Evolutionary conservation across 1,284 basidiomycete genomes (phyloP), one percentile per base, ranked within the genome.

Genomic region (Wolfiporia cocos): DNA sequence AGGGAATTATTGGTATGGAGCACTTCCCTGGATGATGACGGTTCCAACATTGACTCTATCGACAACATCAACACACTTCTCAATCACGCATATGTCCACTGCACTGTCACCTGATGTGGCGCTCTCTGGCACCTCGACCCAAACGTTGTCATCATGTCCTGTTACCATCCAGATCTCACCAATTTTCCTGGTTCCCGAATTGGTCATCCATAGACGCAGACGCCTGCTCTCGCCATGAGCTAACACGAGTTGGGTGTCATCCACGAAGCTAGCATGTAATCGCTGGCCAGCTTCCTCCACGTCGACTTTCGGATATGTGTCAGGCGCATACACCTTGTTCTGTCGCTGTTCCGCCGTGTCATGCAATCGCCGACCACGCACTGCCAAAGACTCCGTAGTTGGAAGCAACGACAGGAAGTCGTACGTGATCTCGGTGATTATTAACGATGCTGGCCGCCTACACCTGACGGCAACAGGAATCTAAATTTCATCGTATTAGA

Each of bases 361-460:
- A 36, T 90, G 79, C 22, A 90, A 65, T 45, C 86, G 66, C 40
- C 67, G 71, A 18, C 87, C 87, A 15, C 79, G 79, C 34, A 68
- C 69, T 17, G 76, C 67, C 4, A 90, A 66, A 3, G 76, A 66
- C 54, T 90, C 86, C 3, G 56, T 67, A 12, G 69, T 63, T 11
- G 81, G 76, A 22, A 89, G 68, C 22, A 87, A 67, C 6, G 73
- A 74, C 32, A 90, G 70, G 58, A 90, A 90, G 31, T 76, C 59
- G 50, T 84, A 90, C 36, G 66, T 69, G 22, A 71, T 67, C 38
- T 76, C 64, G 4, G 75, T 71, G 24, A 89, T 63, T 20, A 63
- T 62, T n/a, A 90, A 56, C 3, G 70, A 69, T 4, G 70, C 68
- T 1, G 78, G 64, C 36, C 61, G 67, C 3, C 61, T 68, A 20